Evolutionary conservation across 345 rosid species (phyloP), one percentile per base, ranked within the genome.

Genomic region (Eucalyptus coolabah): DNA sequence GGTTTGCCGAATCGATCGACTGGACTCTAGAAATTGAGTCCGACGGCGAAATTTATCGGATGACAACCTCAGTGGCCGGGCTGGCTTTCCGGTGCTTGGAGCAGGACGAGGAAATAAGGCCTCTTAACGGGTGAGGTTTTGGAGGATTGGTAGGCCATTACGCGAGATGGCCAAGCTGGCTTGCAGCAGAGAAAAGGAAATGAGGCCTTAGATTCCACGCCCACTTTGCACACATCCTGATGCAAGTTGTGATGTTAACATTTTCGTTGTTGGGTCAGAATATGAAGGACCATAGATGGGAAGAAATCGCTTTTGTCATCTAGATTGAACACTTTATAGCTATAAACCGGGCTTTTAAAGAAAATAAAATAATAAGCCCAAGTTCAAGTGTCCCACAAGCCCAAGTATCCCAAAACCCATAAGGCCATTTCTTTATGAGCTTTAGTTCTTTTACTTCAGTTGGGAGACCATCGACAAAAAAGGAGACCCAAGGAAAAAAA

Each of bases 41-140:
- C 0, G 56, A 53, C 60, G 28, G 12, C 0, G 60, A 56, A 0
- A 56, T 23, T 0, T 1, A 24, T 56, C 0, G 13, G 63, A 56
- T 56, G 63, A 56, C 63, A 0, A 56, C 63, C 0, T 56, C 63
- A 9, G 63, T 24, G 63, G 63, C 1, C 3, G 13, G 30, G 63
- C 63, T 56, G 63, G 63, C 63, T 0, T 56, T 56, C 63, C 30
- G 6, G 63, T 56, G 63, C 30, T 56, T 56, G 30, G 63, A 56
- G 30, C 63, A 24, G 63, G 63, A 56, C 63, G 10, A 56, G 63
- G 63, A 56, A 56, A 56, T 0, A 30, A 24, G 63, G 63, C 6
- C 63, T 23, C 24, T 2, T 56, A 56, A 56, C 0, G 12, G 26
- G 63, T 56, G 63, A 23, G 63, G 63, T 9, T 56, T 56, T 56